A percentile compares a stretch with the other conserved stretches of the same genome.
Evolutionary conservation across 495 filamentous ascomycete species (phyloP).

Genomic region (Penicillium bovifimosum): DNA sequence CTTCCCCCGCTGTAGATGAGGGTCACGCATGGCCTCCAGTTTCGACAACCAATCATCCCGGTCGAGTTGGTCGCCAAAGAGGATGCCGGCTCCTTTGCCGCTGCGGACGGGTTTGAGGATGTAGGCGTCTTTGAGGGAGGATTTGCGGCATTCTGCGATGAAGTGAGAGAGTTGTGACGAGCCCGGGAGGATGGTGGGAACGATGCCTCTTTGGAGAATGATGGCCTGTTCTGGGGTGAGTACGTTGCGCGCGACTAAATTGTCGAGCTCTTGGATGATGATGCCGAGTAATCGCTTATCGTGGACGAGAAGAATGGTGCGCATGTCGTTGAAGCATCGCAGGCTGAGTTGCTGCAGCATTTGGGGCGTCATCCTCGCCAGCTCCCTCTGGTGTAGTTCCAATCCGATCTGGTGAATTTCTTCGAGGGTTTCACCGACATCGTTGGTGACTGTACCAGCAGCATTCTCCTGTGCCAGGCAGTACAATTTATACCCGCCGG

Average conservation of each 20-base stretch:
- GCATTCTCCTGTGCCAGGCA: conserved; percentile 8
- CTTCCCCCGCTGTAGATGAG: neutral
- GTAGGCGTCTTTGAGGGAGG: conserved; percentile 20
- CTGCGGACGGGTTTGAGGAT: conserved; percentile 28
- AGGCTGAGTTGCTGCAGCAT: conserved; percentile 17
- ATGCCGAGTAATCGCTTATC: conserved; percentile 40
- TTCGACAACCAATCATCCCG: conserved; percentile 47
- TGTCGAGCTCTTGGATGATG: conserved; percentile 26
- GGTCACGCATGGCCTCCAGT: conserved; percentile 11
- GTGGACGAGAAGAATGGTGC: conserved; percentile 33
- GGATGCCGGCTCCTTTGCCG: conserved; percentile 31
- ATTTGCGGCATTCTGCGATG: neutral
- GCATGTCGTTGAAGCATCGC: conserved; percentile 32
- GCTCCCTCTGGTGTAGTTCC: conserved; percentile 40
- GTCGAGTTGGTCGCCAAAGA: conserved; percentile 63
- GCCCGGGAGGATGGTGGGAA: conserved; percentile 10
- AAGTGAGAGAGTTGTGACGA: neutral
- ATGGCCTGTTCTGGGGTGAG: conserved; percentile 24
- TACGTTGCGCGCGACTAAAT: conserved; percentile 16
- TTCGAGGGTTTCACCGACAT: conserved; percentile 24
- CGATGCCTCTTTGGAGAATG: conserved; percentile 14
- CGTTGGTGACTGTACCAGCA: neutral
- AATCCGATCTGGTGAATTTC: conserved; percentile 37
- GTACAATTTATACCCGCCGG: conserved; percentile 21
- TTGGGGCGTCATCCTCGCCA: conserved; percentile 23